Percentiles rank a stretch among this genome's conserved stretches.
phyloP scores from a whole-genome alignment of 805 yeast genomes.

The Candida silvicultrix region DNA sequence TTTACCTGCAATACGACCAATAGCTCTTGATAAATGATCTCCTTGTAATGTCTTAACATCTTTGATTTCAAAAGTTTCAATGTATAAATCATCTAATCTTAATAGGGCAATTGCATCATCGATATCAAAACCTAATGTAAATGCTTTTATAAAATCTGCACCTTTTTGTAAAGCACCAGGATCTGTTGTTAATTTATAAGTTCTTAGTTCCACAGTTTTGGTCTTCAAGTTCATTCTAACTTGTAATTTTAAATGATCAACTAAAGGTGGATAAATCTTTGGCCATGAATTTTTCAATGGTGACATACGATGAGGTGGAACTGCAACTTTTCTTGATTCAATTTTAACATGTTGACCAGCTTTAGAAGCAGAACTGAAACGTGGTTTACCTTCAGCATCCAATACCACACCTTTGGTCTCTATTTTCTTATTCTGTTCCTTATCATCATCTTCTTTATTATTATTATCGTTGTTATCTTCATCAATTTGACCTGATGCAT shows the following conservation, averaged over 20 bases:
- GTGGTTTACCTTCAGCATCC: conserved; percentile 86
- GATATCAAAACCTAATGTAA: conserved; percentile 91
- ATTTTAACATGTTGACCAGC: conserved; percentile 60
- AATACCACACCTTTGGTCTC: conserved; percentile 27
- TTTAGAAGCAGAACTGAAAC: conserved; percentile 66
- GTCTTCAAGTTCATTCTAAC: conserved; percentile 91
- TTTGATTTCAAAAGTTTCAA: conserved; percentile 94
- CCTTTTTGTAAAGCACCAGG: conserved; percentile 96
- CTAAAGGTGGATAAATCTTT: conserved; percentile 91
- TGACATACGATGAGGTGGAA: conserved; percentile 96
- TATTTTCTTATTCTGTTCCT: conserved; percentile 17
- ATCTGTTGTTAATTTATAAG: conserved; percentile 76
- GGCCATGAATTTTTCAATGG: conserved; percentile 90
- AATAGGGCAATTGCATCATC: conserved; percentile 95
- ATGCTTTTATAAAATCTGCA: conserved; percentile 93
- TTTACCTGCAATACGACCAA: conserved; percentile 99
- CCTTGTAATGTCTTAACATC: conserved; percentile 95
- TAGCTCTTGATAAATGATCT: conserved; percentile 96
- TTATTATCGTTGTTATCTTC: too few species aligned
- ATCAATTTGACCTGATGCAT: conserved; percentile 26
- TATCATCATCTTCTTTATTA: conserved; percentile 7
- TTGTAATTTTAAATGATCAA: conserved; percentile 89
- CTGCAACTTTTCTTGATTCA: conserved; percentile 84
- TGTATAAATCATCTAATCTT: conserved; percentile 91
- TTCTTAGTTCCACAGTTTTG: conserved; percentile 83